Percentiles rank a stretch among this genome's conserved stretches.
Conservation (phyloP, 2,329 filamentous ascomycete genomes). For the Colletotrichum sp. region DNA sequence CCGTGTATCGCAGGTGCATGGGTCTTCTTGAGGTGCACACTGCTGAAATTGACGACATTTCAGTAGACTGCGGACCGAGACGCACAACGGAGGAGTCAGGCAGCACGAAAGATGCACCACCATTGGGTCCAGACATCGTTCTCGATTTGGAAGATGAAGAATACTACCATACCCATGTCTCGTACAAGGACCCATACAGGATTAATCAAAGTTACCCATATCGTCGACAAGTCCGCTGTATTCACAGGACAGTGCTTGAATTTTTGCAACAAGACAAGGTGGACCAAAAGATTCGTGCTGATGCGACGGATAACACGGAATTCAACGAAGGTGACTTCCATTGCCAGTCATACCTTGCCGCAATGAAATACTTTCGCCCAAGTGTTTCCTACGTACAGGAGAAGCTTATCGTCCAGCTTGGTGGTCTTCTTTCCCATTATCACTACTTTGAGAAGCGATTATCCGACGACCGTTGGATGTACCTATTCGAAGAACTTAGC, state of each 20-base stretch:
- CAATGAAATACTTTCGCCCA: not conserved
- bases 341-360: not conserved
- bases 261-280: not conserved
- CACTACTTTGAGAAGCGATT: not conserved
- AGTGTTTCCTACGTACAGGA: not conserved
- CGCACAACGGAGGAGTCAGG: not conserved
- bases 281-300: not conserved
- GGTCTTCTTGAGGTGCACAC: not conserved
- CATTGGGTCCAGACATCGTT: not conserved
- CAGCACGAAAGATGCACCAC: not conserved
- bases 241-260: not conserved
- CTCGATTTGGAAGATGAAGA: not conserved
- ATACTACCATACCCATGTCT: not conserved
- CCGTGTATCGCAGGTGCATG: not conserved
- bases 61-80: not conserved
- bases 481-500: not conserved
- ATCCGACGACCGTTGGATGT: not conserved
- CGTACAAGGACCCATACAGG: not conserved
- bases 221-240: not conserved
- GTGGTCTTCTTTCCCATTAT: not conserved
- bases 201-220: not conserved
- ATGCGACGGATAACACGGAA: accelerated
- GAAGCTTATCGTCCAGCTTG: not conserved
- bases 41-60: not conserved
- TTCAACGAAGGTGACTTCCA: not conserved